A percentile compares a stretch with the other conserved stretches of the same genome.
These are phyloP conservation scores for Begonia masoniana DNA, from an alignment of 306 rosid genomes.

Conservation along the genomic window DNA sequence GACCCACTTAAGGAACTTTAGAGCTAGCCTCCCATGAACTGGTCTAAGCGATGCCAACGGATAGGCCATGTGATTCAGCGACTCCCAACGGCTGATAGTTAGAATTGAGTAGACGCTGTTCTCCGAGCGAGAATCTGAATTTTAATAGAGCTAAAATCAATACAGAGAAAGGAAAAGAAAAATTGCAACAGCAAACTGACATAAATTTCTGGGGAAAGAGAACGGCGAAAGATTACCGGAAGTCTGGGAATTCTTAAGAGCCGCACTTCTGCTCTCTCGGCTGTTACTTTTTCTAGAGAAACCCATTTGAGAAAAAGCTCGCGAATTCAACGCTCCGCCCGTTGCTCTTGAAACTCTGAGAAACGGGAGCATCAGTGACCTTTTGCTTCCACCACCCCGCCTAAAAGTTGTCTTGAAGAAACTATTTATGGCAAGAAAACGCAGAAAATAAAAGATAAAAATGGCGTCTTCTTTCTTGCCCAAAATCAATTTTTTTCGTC, in stretches of 20 bases:
- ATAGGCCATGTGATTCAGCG: slow-evolving; percentile 61
- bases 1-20: slow-evolving; percentile 65
- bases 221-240: not conserved
- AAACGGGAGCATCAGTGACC: not conserved
- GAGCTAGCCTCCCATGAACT: slow-evolving; percentile 58
- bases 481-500: too few relatives aligned
- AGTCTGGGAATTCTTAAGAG: not conserved
- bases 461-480: too few relatives aligned
- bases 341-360: not conserved
- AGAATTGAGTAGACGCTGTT: slow-evolving; percentile 60
- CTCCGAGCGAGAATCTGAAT: slow-evolving; percentile 33
- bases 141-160: not conserved
- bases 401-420: too few relatives aligned
- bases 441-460: too few relatives aligned
- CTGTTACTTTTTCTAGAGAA: not conserved
- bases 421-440: too few relatives aligned
- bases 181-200: not conserved
- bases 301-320: not conserved
- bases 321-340: too few relatives aligned
- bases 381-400: not conserved
- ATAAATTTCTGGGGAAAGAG: not conserved
- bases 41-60: slow-evolving; percentile 61
- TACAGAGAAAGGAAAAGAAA: not conserved
- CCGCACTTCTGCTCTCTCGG: not conserved
- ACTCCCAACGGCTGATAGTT: slow-evolving; percentile 67